phyloP scores from a whole-genome alignment of 2,329 filamentous ascomycete genomes.

The Thielaviopsis euricoi region DNA sequence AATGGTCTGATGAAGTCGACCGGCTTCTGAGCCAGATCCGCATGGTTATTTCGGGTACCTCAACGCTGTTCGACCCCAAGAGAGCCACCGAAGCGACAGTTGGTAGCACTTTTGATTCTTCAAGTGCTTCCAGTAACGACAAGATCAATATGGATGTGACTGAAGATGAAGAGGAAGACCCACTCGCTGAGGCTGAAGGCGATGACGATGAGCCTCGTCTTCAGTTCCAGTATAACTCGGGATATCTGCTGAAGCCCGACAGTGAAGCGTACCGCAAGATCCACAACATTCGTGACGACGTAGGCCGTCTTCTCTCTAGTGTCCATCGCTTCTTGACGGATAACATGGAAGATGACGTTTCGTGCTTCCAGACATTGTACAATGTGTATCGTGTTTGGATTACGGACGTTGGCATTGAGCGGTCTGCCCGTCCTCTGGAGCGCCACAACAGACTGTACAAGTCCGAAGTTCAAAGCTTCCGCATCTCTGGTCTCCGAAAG shows the following conservation, averaged over 20 bases:
- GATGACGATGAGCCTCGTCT: slow-evolving; percentile 73
- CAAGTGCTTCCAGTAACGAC: slow-evolving; percentile 40
- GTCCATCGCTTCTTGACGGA: slow-evolving; percentile 71
- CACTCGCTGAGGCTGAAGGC: slow-evolving; percentile 40
- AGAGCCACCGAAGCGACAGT: slow-evolving; percentile 34
- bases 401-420: slow-evolving; percentile 89
- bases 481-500: slow-evolving; percentile 82
- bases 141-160: slow-evolving; percentile 29
- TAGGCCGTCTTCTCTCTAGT: slow-evolving; percentile 64
- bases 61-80: slow-evolving; percentile 71
- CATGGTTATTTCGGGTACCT: slow-evolving; percentile 79
- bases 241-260: slow-evolving; percentile 52
- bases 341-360: slow-evolving; percentile 87
- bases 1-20: slow-evolving; percentile 95
- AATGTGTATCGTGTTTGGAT: slow-evolving; percentile 92
- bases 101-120: slow-evolving; percentile 29
- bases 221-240: slow-evolving; percentile 75
- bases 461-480: slow-evolving; percentile 81
- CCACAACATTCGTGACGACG: slow-evolving; percentile 62
- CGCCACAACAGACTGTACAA: slow-evolving; percentile 70
- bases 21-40: slow-evolving; percentile 75
- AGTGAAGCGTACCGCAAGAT: slow-evolving; percentile 53
- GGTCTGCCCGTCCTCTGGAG: slow-evolving; percentile 85
- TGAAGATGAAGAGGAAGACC: slow-evolving; percentile 31
- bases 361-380: slow-evolving; percentile 86